Evolutionary conservation across 805 yeast species (phyloP).

Genomic region (Tetrapisispora pingtungensis): DNA sequence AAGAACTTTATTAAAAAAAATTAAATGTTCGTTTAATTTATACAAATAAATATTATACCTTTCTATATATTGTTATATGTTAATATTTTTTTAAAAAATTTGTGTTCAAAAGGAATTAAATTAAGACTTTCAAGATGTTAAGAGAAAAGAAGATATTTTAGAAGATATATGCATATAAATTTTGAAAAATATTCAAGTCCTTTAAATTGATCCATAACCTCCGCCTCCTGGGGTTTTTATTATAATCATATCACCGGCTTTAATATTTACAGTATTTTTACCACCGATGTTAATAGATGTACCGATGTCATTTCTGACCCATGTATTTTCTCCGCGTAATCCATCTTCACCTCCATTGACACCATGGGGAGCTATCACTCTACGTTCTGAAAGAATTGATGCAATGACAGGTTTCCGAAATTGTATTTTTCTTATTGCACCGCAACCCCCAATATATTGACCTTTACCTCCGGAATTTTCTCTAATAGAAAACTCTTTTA

Average conservation of each 20-base stretch:
- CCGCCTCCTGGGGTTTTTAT: slow-evolving; percentile 83
- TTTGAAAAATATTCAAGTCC: no score
- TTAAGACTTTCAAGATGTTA: no score
- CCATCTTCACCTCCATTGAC: slow-evolving; percentile 76
- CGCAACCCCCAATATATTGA: slow-evolving; percentile 66
- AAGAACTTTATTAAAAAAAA: no score
- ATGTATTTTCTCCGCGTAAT: slow-evolving; percentile 53
- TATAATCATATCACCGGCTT: slow-evolving; percentile 55
- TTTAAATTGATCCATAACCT: slow-evolving; percentile 44
- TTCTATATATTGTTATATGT: no score
- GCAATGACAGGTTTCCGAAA: slow-evolving; percentile 63
- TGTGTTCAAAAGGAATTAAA: no score
- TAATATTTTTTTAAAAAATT: no score
- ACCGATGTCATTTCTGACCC: slow-evolving; percentile 33
- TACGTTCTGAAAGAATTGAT: slow-evolving; percentile 76
- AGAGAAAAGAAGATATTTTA: no score
- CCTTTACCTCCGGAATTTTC: slow-evolving; percentile 76
- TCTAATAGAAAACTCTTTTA: slow-evolving; percentile 64
- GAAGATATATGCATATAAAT: no score
- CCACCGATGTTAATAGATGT: slow-evolving; percentile 51
- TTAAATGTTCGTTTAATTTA: no score
- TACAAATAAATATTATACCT: no score
- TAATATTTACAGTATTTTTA: slow-evolving; percentile 48
- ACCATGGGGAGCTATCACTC: slow-evolving; percentile 81
- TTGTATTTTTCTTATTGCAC: slow-evolving; percentile 77